Evolutionary conservation across 345 rosid species (phyloP).

Genomic region (Gossypium ekmanianum): DNA sequence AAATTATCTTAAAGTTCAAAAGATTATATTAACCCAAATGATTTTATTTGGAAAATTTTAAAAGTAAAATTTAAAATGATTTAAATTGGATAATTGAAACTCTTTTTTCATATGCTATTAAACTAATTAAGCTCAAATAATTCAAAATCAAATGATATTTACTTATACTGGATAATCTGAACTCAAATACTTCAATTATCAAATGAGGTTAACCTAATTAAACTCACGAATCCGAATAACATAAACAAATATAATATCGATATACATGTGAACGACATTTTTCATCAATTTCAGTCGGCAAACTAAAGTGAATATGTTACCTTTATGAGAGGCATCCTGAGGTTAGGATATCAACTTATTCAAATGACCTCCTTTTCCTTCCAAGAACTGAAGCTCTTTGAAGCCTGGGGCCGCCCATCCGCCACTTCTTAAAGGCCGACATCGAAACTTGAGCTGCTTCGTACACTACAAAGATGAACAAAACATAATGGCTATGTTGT

Average conservation of each 20-base stretch:
- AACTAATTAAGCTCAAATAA: not conserved
- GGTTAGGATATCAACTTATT: conserved; percentile 24
- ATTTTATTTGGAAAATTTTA: too few species aligned
- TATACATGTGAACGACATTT: not conserved
- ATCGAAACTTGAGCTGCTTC: conserved; percentile 79
- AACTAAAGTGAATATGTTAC: not conserved
- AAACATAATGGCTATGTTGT: not conserved
- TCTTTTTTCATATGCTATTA: not conserved
- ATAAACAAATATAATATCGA: not conserved
- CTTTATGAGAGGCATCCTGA: not conserved
- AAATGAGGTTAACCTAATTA: not conserved
- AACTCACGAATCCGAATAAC: not conserved
- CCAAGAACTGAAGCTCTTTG: conserved; percentile 85
- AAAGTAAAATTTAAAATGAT: too few species aligned
- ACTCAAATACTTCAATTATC: not conserved
- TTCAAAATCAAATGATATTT: not conserved
- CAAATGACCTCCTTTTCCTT: conserved; percentile 59
- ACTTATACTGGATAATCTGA: not conserved
- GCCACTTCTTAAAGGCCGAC: conserved; percentile 74
- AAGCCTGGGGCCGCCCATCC: conserved; percentile 79
- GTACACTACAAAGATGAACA: conserved; percentile 43
- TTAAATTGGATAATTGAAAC: too few species aligned
- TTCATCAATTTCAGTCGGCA: not conserved
- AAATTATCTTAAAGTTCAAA: too few species aligned
- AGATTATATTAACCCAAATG: too few species aligned